phyloP scores from a whole-genome alignment of 257 asterid species.

The Plantago major region DNA sequence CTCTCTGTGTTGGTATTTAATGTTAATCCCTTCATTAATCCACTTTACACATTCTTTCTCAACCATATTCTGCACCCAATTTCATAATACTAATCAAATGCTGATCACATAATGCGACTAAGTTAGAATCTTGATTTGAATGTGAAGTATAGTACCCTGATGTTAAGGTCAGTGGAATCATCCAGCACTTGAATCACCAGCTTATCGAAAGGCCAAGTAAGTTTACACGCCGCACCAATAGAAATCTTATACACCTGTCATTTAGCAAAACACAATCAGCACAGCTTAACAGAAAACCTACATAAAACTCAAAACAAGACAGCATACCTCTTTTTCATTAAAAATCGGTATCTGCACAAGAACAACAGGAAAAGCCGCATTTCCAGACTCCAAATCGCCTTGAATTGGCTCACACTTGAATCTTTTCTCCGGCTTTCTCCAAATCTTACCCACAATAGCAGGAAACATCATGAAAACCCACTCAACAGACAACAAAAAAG shows the following conservation, averaged over 20 bases:
- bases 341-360: constrained; percentile 64
- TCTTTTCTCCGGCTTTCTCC: constrained; percentile 36
- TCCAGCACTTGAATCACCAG: constrained; percentile 66
- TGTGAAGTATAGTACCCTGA: constrained; percentile 35
- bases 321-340: constrained; percentile 63
- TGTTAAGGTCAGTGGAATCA: constrained; percentile 65
- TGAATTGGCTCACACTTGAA: constrained; percentile 40
- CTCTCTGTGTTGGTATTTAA: constrained; percentile 49
- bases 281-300: constrained; percentile 2
- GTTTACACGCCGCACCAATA: constrained; percentile 72
- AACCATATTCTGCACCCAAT: constrained; percentile 43
- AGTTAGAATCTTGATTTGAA: background rate
- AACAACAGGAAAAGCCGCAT: constrained; percentile 42
- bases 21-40: constrained; percentile 55
- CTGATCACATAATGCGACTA: too few species aligned
- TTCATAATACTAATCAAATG: too few species aligned
- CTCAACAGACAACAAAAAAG: constrained; percentile 53
- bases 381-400: constrained; percentile 41
- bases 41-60: constrained; percentile 56
- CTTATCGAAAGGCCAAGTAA: constrained; percentile 72
- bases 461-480: constrained; percentile 52
- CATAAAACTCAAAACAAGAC: background rate
- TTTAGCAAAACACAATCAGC: background rate
- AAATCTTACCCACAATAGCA: constrained; percentile 46
- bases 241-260: constrained; percentile 65